Base-by-base conservation (phyloP, 2,329 filamentous ascomycete genomes). In the Stemphylium beticola region DNA sequence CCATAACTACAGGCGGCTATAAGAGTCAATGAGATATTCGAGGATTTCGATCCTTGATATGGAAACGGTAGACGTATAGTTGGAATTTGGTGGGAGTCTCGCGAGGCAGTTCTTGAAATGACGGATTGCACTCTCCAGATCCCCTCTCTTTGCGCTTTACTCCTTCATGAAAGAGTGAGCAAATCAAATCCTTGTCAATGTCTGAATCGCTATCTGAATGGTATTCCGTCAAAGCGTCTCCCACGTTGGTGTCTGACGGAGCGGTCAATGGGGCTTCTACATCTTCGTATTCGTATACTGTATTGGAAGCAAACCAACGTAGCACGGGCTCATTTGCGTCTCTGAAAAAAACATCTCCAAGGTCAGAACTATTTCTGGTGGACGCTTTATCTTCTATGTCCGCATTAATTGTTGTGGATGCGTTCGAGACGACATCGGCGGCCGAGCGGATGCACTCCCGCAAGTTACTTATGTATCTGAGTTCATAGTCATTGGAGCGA, bases 371-470 rank as follows among this genome's bases (percentile, higher is more conserved):
- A 45, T 56, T 42, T n/a, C 43, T 57, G 4, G 60, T 47, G 12
- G 64, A 59, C 9, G 34, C 38, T 11, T 26, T 59, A 11, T 62
- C 60, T 37, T 45, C 55, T 3, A 39, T 34, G 12, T 65, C 64
- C 9, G 49, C 50, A n/a, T 53, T 58, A 3, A 66, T 37, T n/a
- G 55, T 64, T 20, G 64, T 60, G 2, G 64, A 68, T 20, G 65
- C 65, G 9, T 62, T 60, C 4, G 64, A 68, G 4, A 59, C 62
- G 11, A 68, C 59, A 38, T 62, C 63, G 32, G 64, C 64, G 2
- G 66, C 64, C 11, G 66, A 66, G 40, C 57, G 55, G 22, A 68
- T 56, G 31, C 61, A 65, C 36, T 67, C 62, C 24, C 58, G 59
- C 26, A 68, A 34, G 39, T 67, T 67, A 22, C 39, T 57, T 59